Evolutionary conservation across 495 filamentous ascomycete species (phyloP).

Genomic region (Penicillium maclennaniae): DNA sequence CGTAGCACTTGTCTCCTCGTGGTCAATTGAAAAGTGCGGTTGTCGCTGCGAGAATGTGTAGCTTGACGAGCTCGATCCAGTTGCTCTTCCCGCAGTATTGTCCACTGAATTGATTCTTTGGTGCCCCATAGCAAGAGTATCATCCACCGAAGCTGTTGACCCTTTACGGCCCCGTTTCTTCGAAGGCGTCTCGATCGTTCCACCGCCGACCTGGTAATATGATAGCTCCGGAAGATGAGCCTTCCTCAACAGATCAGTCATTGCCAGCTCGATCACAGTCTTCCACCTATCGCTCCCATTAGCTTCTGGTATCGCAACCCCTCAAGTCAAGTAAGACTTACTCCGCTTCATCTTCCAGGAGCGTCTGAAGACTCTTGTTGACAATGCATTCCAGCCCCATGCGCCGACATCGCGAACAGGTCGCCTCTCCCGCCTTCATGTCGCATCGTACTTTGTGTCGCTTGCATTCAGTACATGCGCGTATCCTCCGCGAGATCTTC

Average conservation of each 20-base stretch:
- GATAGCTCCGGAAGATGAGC: slow-evolving; percentile 44
- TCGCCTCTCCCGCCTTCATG: slow-evolving; percentile 44
- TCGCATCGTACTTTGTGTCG: slow-evolving; percentile 53
- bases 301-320: background rate
- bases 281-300: slow-evolving; percentile 36
- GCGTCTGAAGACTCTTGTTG: slow-evolving; percentile 53
- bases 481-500: slow-evolving; percentile 54
- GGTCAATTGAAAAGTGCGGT: slow-evolving; percentile 40
- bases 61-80: slow-evolving; percentile 17
- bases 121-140: slow-evolving; percentile 13
- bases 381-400: slow-evolving; percentile 51
- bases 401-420: slow-evolving; percentile 48
- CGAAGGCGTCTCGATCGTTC: slow-evolving; percentile 32
- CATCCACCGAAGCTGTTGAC: slow-evolving; percentile 41
- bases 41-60: slow-evolving; percentile 26
- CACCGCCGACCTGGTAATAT: slow-evolving; percentile 41
- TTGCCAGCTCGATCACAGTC: slow-evolving; percentile 42
- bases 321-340: slow-evolving; percentile 20
- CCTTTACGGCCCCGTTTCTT: slow-evolving; percentile 37
- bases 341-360: slow-evolving; percentile 50
- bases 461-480: slow-evolving; percentile 53
- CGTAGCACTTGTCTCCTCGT: slow-evolving; percentile 38
- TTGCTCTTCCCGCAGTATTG: slow-evolving; percentile 3
- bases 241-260: slow-evolving; percentile 45
- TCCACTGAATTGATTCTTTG: slow-evolving; percentile 19